Percentiles rank a stretch among this genome's conserved stretches.
These are phyloP conservation scores for Salicornia ramosissima DNA, from an alignment of 148 eudicot genomes.

Conservation along the genomic window DNA sequence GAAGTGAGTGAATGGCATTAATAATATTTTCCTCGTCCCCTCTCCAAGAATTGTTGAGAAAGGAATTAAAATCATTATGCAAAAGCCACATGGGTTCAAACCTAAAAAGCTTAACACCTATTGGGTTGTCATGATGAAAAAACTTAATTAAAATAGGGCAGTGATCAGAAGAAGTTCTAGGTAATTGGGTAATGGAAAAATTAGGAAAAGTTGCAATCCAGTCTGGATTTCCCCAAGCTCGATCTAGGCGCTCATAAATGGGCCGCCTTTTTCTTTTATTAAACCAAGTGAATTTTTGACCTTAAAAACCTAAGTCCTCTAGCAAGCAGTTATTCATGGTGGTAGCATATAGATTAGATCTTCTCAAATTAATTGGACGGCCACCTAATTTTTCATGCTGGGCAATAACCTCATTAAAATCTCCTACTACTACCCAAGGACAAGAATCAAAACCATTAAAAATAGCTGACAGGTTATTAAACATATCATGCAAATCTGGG, in stretches of 20 bases:
- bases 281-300: background rate
- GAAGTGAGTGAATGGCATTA: too few relatives aligned
- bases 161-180: background rate
- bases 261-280: background rate
- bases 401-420: background rate
- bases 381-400: background rate
- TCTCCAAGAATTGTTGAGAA: background rate
- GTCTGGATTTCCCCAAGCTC: too few relatives aligned
- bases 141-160: background rate
- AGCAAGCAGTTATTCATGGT: background rate
- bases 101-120: background rate
- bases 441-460: too few relatives aligned
- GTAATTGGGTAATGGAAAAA: background rate
- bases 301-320: background rate
- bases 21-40: too few relatives aligned
- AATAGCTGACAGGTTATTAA: too few relatives aligned
- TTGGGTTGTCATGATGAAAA: fast-evolving
- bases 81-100: background rate
- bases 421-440: background rate
- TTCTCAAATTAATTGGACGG: too few relatives aligned
- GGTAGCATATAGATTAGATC: background rate
- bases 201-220: background rate
- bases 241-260: background rate
- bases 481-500: too few relatives aligned
- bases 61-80: background rate